Evolutionary conservation across 1,284 basidiomycete species (phyloP).

Genomic region (Phenoliferia sp.): DNA sequence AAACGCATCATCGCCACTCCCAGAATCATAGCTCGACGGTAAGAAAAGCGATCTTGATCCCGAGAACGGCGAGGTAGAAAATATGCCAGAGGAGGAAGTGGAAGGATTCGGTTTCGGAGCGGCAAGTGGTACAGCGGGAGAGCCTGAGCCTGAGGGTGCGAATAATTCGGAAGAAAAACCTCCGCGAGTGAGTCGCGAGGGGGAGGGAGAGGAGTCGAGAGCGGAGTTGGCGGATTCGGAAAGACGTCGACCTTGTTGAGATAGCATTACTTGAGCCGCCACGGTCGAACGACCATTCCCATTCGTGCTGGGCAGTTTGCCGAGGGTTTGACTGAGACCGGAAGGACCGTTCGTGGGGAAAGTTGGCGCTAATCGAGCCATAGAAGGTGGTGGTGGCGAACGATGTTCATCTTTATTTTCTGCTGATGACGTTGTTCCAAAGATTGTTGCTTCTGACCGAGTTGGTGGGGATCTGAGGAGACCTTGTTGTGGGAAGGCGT

Average conservation of each 20-base stretch:
- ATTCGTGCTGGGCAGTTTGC: not conserved
- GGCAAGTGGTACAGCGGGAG: not conserved
- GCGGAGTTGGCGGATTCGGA: constrained; percentile 34
- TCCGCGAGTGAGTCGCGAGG: constrained; percentile 13
- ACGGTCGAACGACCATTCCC: constrained; percentile 11
- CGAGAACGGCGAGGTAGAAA: constrained; percentile 50
- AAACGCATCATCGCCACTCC: constrained; percentile 17
- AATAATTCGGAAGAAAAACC: too few species aligned
- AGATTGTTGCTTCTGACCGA: not conserved
- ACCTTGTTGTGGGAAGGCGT: not conserved
- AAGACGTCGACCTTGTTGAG: constrained; percentile 27
- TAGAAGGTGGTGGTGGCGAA: constrained; percentile 2
- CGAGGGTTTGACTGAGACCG: constrained; percentile 17
- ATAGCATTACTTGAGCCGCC: constrained; percentile 28
- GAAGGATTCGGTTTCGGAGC: constrained; percentile 52
- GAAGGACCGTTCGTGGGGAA: constrained; percentile 17
- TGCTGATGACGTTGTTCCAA: not conserved
- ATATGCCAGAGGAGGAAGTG: constrained; percentile 50
- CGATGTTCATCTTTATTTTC: not conserved
- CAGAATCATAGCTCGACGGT: constrained; percentile 35
- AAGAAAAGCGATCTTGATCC: constrained; percentile 55
- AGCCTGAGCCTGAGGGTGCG: constrained; percentile 5
- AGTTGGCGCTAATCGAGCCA: constrained; percentile 6
- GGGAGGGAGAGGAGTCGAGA: constrained; percentile 15
- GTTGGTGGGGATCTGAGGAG: not conserved